Conservation (phyloP, 139 green algal species). For the Coelastrella sp. region DNA sequence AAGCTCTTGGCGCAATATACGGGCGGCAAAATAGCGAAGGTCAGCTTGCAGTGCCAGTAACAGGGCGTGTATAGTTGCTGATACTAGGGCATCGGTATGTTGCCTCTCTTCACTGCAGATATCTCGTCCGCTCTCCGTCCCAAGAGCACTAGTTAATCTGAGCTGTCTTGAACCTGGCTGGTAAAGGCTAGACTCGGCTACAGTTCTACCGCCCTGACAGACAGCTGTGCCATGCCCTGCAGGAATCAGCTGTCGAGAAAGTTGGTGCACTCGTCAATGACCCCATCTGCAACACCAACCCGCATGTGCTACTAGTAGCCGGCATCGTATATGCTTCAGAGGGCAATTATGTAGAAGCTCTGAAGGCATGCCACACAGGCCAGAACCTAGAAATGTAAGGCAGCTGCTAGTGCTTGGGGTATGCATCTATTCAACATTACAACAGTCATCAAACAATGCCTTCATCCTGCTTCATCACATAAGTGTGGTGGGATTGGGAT, state of each 20-base stretch:
- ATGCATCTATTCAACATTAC: no score
- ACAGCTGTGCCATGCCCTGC: not conserved
- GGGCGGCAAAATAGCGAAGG: conserved; percentile 67
- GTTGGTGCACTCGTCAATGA: conserved; percentile 87
- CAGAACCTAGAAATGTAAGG: conserved; percentile 86
- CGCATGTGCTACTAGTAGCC: conserved; percentile 85
- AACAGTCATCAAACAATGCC: no score
- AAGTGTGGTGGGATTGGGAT: no score
- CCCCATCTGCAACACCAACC: conserved; percentile 80
- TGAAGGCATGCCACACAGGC: conserved; percentile 88
- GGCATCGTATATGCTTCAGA: conserved; percentile 85
- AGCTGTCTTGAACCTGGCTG: no score
- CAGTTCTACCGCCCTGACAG: not conserved
- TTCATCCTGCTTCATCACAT: no score
- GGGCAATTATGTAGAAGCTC: conserved; percentile 93
- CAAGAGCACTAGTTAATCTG: no score
- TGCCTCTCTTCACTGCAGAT: no score
- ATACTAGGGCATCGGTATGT: no score
- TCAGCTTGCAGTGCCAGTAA: not conserved
- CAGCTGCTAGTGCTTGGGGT: no score
- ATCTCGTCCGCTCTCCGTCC: no score
- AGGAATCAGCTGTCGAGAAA: conserved; percentile 75
- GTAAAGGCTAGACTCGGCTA: no score
- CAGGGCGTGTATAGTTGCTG: no score
- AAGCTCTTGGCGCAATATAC: conserved; percentile 92